Conservation (phyloP, 805 yeast species). For the Ascoidea asiatica region DNA sequence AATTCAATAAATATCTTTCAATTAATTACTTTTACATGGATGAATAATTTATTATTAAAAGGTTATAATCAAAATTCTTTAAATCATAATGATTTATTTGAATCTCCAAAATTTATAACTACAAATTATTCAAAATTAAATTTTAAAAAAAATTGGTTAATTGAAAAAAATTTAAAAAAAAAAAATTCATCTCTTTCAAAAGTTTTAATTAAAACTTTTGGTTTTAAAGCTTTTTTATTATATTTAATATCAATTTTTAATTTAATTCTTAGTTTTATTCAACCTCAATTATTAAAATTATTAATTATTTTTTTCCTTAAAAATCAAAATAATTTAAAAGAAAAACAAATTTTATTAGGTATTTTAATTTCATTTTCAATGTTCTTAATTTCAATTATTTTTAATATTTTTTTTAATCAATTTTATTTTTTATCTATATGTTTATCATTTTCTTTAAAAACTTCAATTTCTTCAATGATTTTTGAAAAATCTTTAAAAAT, state of each 20-base stretch:
- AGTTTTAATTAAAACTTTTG: constrained; percentile 25
- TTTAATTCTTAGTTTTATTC: constrained; percentile 27
- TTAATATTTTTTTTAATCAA: constrained; percentile 56
- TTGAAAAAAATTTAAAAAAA: constrained; percentile 15
- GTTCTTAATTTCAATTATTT: constrained; percentile 46
- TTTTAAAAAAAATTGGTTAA: constrained; percentile 22
- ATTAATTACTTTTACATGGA: constrained; percentile 33
- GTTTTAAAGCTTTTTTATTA: constrained; percentile 21
- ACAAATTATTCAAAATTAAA: constrained; percentile 19
- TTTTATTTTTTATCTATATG: constrained; percentile 44
- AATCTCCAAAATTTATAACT: constrained; percentile 14
- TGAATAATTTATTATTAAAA: constrained; percentile 27
- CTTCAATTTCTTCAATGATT: constrained; percentile 53
- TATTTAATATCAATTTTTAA: constrained; percentile 23
- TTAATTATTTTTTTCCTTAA: constrained; percentile 32
- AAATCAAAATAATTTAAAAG: constrained; percentile 11
- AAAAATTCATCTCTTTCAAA: constrained; percentile 19
- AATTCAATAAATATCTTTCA: constrained; percentile 28
- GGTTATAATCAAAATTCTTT: constrained; percentile 26
- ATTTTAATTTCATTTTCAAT: constrained; percentile 46
- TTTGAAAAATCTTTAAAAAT: constrained; percentile 58
- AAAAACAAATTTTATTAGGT: constrained; percentile 44
- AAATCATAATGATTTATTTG: constrained; percentile 22
- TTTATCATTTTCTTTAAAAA: constrained; percentile 51
- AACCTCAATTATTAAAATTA: constrained; percentile 42